Percentiles rank a stretch among this genome's conserved stretches.
These are phyloP conservation scores for Graphilbum ipis-grandicollis DNA, from an alignment of 2,329 filamentous ascomycete genomes.

Conservation along the genomic window DNA sequence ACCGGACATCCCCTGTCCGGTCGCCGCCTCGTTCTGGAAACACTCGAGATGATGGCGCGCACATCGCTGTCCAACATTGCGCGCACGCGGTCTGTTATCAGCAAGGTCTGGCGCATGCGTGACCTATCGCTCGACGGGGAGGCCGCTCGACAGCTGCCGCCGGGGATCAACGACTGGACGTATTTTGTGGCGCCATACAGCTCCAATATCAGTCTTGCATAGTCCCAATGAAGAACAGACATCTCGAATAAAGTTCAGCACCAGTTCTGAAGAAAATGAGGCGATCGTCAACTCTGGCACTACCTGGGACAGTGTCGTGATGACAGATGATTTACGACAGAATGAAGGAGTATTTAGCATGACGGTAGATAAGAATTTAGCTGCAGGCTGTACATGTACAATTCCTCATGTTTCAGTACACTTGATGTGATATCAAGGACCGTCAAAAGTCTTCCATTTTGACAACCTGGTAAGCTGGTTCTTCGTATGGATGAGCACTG, in stretches of 20 bases:
- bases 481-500: conserved; percentile 34
- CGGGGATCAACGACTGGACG: background rate
- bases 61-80: background rate
- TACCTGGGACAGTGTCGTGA: too few species aligned
- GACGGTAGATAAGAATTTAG: too few species aligned
- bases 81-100: background rate
- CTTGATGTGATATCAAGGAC: too few species aligned
- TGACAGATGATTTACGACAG: too few species aligned
- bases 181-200: conserved; percentile 1
- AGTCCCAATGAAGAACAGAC: too few species aligned
- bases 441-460: conserved; percentile 26
- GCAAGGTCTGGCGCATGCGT: conserved; percentile 1
- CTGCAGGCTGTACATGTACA: too few species aligned
- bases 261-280: too few species aligned
- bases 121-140: background rate
- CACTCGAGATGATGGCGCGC: background rate
- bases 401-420: too few species aligned
- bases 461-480: conserved; percentile 29
- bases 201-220: conserved; percentile 1
- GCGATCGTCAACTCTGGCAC: too few species aligned
- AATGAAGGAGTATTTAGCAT: too few species aligned
- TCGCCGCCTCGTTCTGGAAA: background rate
- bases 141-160: background rate
- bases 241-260: too few species aligned
- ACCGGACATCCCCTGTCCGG: background rate